Evolutionary conservation across 2,329 filamentous ascomycete genomes (phyloP).

Genomic region (Aspergillus aculeatinus): DNA sequence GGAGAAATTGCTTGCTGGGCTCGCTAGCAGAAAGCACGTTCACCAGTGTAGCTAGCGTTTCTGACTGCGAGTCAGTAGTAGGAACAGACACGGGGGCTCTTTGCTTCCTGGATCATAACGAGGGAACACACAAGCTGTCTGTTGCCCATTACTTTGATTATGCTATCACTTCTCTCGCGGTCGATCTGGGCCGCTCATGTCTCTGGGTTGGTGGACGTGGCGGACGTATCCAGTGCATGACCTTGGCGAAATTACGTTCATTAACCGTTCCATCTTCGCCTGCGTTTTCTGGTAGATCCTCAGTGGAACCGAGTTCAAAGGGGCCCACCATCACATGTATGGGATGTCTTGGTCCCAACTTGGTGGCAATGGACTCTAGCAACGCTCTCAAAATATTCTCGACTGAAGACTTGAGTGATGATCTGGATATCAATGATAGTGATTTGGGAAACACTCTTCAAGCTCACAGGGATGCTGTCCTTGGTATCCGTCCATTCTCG

Average conservation of each 20-base stretch:
- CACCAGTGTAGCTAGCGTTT: conserved; percentile 70
- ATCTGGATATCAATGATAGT: conserved; percentile 29
- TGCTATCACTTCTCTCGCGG: conserved; percentile 64
- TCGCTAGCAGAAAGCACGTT: conserved; percentile 81
- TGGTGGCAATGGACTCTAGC: conserved; percentile 73
- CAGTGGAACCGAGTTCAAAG: conserved; percentile 29
- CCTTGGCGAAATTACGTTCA: conserved; percentile 40
- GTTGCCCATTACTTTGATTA: conserved; percentile 68
- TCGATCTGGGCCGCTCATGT: conserved; percentile 55
- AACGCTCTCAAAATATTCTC: conserved; percentile 66
- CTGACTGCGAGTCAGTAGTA: conserved; percentile 72
- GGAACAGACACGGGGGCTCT: conserved; percentile 86
- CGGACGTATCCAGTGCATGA: conserved; percentile 54
- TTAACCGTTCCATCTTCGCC: conserved; percentile 29
- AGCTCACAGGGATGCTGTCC: conserved; percentile 58
- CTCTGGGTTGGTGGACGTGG: conserved; percentile 70
- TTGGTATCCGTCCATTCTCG: conserved; percentile 70
- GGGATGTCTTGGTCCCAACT: conserved; percentile 64
- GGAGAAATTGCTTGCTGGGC: conserved; percentile 84
- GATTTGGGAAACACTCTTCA: conserved; percentile 43
- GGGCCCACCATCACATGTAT: conserved; percentile 59
- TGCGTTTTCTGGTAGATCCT: conserved; percentile 21
- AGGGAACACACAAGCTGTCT: conserved; percentile 67
- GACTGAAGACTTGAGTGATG: conserved; percentile 46
- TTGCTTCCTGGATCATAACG: conserved; percentile 80